phyloP scores from a whole-genome alignment of 805 yeast species.

The Blastobotrys peoriensis region DNA sequence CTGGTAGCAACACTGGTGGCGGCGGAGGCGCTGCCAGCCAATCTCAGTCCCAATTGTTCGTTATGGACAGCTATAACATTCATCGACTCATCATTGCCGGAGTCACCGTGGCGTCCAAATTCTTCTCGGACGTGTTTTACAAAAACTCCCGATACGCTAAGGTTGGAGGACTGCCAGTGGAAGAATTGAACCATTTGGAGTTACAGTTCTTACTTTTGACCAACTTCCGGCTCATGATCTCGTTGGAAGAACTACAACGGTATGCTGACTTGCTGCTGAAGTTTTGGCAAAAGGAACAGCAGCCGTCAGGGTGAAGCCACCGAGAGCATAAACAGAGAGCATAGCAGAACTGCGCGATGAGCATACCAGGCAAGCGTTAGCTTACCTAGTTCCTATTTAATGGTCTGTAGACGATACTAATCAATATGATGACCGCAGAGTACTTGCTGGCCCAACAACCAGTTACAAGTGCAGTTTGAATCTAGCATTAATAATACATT shows the following conservation, averaged over 20 bases:
- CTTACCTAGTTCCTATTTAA: too few relatives aligned
- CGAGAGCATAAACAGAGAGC: too few relatives aligned
- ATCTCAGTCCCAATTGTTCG: slow-evolving; percentile 54
- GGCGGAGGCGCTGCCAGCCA: slow-evolving; percentile 7
- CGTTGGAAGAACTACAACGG: slow-evolving; percentile 82
- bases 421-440: too few relatives aligned
- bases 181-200: slow-evolving; percentile 88
- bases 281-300: slow-evolving; percentile 57
- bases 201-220: slow-evolving; percentile 77
- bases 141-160: slow-evolving; percentile 92
- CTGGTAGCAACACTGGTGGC: slow-evolving; percentile 2
- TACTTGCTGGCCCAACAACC: too few relatives aligned
- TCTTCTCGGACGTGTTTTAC: slow-evolving; percentile 90
- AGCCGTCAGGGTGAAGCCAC: not conserved
- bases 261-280: slow-evolving; percentile 81
- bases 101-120: slow-evolving; percentile 90
- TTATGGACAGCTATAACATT: slow-evolving; percentile 92
- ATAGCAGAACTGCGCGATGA: too few relatives aligned
- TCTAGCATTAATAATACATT: too few relatives aligned
- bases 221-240: slow-evolving; percentile 82
- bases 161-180: slow-evolving; percentile 88
- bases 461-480: too few relatives aligned
- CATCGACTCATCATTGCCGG: slow-evolving; percentile 93
- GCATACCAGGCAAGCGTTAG: too few relatives aligned
- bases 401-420: too few relatives aligned